Conservation (phyloP, 2,329 filamentous ascomycete genomes). For the Fusarium citri region DNA sequence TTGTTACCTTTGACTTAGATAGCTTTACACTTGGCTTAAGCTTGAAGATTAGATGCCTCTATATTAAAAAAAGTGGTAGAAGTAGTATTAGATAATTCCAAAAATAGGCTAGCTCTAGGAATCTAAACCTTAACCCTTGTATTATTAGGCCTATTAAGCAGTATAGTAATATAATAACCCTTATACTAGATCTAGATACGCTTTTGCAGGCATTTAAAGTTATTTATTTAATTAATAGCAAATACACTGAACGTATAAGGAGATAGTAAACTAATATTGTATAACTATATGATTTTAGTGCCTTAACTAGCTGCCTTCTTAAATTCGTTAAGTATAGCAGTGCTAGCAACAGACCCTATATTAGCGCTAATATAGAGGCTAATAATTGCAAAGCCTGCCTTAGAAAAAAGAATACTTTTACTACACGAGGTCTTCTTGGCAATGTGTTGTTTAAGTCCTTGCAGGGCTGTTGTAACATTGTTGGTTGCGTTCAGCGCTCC, state of each 20-base stretch:
- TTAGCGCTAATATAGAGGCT: not conserved
- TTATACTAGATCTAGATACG: not conserved
- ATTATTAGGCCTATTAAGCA: not conserved
- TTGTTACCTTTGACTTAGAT: constrained; percentile 43
- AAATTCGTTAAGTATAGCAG: not conserved
- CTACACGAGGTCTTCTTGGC: not conserved
- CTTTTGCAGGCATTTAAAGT: not conserved
- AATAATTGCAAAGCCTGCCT: not conserved
- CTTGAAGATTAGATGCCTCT: not conserved
- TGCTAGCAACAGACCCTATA: not conserved
- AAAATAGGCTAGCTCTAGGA: not conserved
- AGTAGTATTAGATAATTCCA: not conserved
- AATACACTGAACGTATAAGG: not conserved
- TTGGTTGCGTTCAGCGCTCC: not conserved
- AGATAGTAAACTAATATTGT: not conserved
- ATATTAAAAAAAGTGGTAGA: not conserved
- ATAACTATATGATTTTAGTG: not conserved
- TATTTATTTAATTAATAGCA: not conserved
- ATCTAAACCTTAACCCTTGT: not conserved
- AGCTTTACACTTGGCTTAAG: not conserved
- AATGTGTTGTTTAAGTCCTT: constrained; percentile 2
- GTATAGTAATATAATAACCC: not conserved
- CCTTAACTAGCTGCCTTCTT: not conserved
- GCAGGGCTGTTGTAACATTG: not conserved
- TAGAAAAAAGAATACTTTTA: not conserved